phyloP scores from a whole-genome alignment of 768 basidiomycete genomes.

The Arthromyces matolae region DNA sequence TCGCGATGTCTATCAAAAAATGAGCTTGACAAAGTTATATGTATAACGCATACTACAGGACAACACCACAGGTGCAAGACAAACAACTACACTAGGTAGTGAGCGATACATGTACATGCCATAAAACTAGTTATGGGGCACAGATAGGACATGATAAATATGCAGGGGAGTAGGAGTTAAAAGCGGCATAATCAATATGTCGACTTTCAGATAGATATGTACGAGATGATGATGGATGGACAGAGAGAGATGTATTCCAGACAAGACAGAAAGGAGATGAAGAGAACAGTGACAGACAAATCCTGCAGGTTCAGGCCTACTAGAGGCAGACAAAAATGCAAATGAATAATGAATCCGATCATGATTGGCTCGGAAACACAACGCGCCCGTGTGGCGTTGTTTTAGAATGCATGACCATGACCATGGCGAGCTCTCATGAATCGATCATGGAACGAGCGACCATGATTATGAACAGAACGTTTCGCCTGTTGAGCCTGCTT shows the following conservation, averaged over 20 bases:
- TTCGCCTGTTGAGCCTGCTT: slow-evolving; percentile 9
- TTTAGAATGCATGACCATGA: slow-evolving; percentile 8
- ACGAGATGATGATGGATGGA: background rate
- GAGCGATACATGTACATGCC: background rate
- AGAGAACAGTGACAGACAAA: background rate
- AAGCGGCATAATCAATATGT: slow-evolving; percentile 14
- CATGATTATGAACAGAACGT: slow-evolving; percentile 12
- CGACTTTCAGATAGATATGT: background rate
- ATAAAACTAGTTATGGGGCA: slow-evolving; percentile 5
- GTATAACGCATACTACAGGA: slow-evolving; percentile 4
- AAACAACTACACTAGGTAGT: slow-evolving; percentile 11
- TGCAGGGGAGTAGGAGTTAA: slow-evolving; percentile 6
- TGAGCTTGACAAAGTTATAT: background rate
- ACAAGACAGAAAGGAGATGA: background rate
- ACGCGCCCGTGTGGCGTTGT: background rate
- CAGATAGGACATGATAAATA: slow-evolving; percentile 1
- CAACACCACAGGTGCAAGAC: slow-evolving; percentile 5
- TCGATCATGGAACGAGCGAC: slow-evolving; percentile 11
- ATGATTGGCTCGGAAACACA: background rate
- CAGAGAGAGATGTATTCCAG: background rate
- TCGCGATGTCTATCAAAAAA: background rate
- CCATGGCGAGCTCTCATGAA: slow-evolving; percentile 12
- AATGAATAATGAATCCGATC: background rate
- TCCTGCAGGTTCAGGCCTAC: background rate
- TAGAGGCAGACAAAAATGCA: background rate